Evolutionary conservation across 352 stramenopile genomes (phyloP).

Genomic region (Aphanomyces cochlioides): DNA sequence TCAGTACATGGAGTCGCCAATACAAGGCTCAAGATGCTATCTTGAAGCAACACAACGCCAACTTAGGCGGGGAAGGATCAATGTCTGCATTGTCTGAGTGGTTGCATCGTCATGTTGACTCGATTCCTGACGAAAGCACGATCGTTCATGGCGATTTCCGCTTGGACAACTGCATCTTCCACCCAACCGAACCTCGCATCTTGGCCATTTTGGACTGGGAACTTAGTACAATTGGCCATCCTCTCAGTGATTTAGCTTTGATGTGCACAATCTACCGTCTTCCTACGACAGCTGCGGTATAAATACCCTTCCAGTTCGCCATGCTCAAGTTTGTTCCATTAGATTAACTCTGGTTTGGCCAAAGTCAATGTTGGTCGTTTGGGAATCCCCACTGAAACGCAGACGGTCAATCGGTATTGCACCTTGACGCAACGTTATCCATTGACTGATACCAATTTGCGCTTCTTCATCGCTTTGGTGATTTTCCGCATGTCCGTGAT

Average conservation of each 20-base stretch:
- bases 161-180: conserved; percentile 85
- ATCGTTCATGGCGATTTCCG: conserved; percentile 87
- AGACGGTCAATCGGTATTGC: conserved; percentile 60
- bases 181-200: conserved; percentile 76
- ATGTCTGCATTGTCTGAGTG: conserved; percentile 54
- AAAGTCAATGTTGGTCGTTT: conserved; percentile 46
- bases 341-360: conserved; percentile 49
- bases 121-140: conserved; percentile 47
- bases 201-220: conserved; percentile 86
- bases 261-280: conserved; percentile 54
- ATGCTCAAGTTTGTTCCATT: conserved; percentile 39
- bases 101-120: conserved; percentile 49
- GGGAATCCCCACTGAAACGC: conserved; percentile 59
- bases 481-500: conserved; percentile 77
- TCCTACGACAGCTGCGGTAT: conserved; percentile 29
- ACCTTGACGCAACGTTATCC: conserved; percentile 50
- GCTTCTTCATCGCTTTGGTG: conserved; percentile 69
- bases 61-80: conserved; percentile 52
- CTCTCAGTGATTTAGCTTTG: conserved; percentile 75
- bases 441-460: conserved; percentile 54
- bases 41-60: conserved; percentile 40
- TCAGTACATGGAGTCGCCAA: conserved; percentile 68
- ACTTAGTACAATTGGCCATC: conserved; percentile 82
- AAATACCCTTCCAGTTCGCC: conserved; percentile 25
- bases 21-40: conserved; percentile 48